Evolutionary conservation across 2,329 filamentous ascomycete genomes (phyloP), one percentile per base, ranked within the genome.

Genomic region (Aspergillus sp.): DNA sequence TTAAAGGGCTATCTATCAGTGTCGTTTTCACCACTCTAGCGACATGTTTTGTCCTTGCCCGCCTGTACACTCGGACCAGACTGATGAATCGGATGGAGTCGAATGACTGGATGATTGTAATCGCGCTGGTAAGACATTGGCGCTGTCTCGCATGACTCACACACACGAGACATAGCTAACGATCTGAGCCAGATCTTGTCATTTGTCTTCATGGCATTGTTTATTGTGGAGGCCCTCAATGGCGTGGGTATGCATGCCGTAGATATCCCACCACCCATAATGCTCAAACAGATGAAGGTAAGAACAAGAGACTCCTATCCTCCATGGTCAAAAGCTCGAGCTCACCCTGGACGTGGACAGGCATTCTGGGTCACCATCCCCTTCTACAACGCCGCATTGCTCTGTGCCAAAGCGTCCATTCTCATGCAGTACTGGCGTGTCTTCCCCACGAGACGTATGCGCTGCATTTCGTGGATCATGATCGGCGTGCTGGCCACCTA

Each of bases 351-450:
- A 6, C 24, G 3, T 45, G 18, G 12, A 22, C 11, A 76, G 74
- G 69, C 72, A 9, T 76, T 75, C 59, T 76, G 73, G 72, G 64
- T 75, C 56, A 73, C 73, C 4, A 71, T 75, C n/a, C 72, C 74
- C 4, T 72, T 76, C 62, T 77, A 77, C 56, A 76, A 75, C 18
- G 69, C 71, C 31, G 66, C 71, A n/a, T 64, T 77, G 0, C 64
- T 75, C 54, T 73, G 74, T 59, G 79, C 78, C 46, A 81, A 82
- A 69, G 73, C 75, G 24, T 81, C 79, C 0, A 80, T 82, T 54
- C 67, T 82, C n/a, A 69, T 80, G 56, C 80, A 82, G 63, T 82
- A 82, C 63, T 75, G 80, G 22, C 78, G 78, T 42, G 74, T 82
- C 52, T 81, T 82, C 65, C 71, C 67, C 36, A 72, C 69, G 3